Conservation (phyloP, 2,329 filamentous ascomycete species). For the Aureobasidium vineae region DNA sequence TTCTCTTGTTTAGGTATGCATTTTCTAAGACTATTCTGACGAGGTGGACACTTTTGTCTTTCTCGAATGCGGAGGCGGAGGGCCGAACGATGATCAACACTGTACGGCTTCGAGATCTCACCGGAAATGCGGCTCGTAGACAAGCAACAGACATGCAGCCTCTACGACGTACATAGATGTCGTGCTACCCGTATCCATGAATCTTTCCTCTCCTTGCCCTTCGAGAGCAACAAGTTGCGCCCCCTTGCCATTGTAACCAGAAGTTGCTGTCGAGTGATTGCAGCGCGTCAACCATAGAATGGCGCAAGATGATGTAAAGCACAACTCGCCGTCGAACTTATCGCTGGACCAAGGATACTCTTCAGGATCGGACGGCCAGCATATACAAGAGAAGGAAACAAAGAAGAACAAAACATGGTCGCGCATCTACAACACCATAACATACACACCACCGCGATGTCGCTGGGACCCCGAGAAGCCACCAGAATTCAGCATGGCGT, state of each 20-base stretch:
- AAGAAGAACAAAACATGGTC: conserved; percentile 30
- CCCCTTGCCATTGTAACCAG: background rate
- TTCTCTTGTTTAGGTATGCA: background rate
- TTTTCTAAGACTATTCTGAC: background rate
- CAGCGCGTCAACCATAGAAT: background rate
- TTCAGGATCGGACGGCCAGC: conserved; percentile 1
- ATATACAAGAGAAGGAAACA: conserved; percentile 11
- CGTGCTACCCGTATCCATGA: conserved; percentile 5
- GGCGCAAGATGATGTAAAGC: conserved; percentile 10
- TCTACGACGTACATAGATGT: conserved; percentile 13
- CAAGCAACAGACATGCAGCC: conserved; percentile 10
- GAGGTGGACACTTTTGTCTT: background rate
- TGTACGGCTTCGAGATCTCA: conserved; percentile 7
- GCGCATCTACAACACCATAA: conserved; percentile 40
- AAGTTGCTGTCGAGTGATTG: background rate
- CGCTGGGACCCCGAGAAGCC: conserved; percentile 66
- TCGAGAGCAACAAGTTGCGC: too few species aligned
- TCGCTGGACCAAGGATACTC: conserved; percentile 16
- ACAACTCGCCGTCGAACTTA: conserved; percentile 3
- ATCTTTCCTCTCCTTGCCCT: background rate
- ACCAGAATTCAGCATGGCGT: conserved; percentile 63
- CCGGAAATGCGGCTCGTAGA: conserved; percentile 21
- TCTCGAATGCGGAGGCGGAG: conserved; percentile 24
- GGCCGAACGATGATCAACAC: conserved; percentile 22
- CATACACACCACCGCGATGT: conserved; percentile 64